These are phyloP conservation scores for Talaromyces pinophilus DNA, from an alignment of 2,329 filamentous ascomycete genomes.

Conservation along the genomic window DNA sequence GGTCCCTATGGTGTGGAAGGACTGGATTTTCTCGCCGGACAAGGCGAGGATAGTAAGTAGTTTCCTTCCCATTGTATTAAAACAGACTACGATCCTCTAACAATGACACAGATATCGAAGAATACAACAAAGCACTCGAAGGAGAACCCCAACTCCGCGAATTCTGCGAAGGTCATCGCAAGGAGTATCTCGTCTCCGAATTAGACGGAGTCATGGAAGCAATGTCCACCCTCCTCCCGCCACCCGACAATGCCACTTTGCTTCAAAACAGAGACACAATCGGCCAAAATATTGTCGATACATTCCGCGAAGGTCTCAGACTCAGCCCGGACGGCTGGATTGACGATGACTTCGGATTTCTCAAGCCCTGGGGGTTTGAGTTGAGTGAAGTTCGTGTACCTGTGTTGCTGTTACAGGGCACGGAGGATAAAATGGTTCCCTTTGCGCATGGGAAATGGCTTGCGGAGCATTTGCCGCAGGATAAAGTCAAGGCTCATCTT, in stretches of 20 bases:
- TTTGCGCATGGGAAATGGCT: conserved; percentile 19
- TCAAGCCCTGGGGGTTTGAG: conserved; percentile 9
- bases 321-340: conserved; percentile 11
- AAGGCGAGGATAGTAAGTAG: conserved; percentile 13
- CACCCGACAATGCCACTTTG: conserved; percentile 15
- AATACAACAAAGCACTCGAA: conserved; percentile 6
- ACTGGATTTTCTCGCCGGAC: conserved; percentile 9
- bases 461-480: conserved; percentile 18
- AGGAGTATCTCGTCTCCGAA: neutral
- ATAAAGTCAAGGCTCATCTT: conserved; percentile 16
- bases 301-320: conserved; percentile 1
- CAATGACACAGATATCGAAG: conserved; percentile 5
- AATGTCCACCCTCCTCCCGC: conserved; percentile 6
- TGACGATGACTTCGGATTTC: conserved; percentile 8
- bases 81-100: neutral
- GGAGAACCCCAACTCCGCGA: conserved; percentile 8
- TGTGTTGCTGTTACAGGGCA: conserved; percentile 10
- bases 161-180: conserved; percentile 12
- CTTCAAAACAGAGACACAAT: conserved; percentile 10
- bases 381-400: conserved; percentile 18
- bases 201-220: conserved; percentile 10
- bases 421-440: conserved; percentile 17
- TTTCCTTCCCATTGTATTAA: neutral
- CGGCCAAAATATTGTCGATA: conserved; percentile 11
- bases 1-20: conserved; percentile 1